These are phyloP conservation scores for Yarrowia bubula DNA, from an alignment of 805 yeast species.

Conservation along the genomic window DNA sequence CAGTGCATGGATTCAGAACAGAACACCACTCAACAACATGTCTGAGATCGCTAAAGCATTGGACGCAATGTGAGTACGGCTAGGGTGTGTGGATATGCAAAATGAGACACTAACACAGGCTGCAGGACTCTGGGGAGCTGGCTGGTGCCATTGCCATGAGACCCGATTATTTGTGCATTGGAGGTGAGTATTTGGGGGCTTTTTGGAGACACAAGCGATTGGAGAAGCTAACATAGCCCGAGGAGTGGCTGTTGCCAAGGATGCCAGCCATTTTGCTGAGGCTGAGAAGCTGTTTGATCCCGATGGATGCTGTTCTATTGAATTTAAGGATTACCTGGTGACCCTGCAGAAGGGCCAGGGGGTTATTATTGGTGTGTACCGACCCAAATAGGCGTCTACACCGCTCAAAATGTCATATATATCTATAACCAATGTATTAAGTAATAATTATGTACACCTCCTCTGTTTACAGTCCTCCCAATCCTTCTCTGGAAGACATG, in stretches of 20 bases:
- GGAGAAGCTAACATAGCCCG: conserved; percentile 3
- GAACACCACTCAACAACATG: conserved; percentile 9
- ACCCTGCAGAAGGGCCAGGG: conserved; percentile 20
- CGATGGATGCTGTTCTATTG: neutral
- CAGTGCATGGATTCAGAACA: neutral
- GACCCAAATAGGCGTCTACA: neutral
- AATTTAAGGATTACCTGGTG: conserved; percentile 12
- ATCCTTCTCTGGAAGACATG: neutral
- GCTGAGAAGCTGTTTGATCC: conserved; percentile 1
- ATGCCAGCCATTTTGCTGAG: conserved; percentile 13
- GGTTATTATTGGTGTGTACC: conserved; percentile 16
- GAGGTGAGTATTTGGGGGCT: conserved; percentile 1
- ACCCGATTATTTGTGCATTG: conserved; percentile 22
- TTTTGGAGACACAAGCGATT: too few species aligned
- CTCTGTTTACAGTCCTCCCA: neutral
- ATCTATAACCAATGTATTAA: neutral
- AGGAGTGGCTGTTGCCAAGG: conserved; percentile 9
- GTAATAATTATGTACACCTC: neutral
- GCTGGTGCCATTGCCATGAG: conserved; percentile 23
- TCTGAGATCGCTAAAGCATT: conserved; percentile 20
- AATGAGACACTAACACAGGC: conserved; percentile 12
- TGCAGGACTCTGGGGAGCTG: conserved; percentile 21
- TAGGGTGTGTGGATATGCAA: neutral
- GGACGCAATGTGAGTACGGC: conserved; percentile 11
- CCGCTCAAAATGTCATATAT: neutral